phyloP scores from a whole-genome alignment of 768 basidiomycete genomes.

The Gloeopeniophorella convolvens region DNA sequence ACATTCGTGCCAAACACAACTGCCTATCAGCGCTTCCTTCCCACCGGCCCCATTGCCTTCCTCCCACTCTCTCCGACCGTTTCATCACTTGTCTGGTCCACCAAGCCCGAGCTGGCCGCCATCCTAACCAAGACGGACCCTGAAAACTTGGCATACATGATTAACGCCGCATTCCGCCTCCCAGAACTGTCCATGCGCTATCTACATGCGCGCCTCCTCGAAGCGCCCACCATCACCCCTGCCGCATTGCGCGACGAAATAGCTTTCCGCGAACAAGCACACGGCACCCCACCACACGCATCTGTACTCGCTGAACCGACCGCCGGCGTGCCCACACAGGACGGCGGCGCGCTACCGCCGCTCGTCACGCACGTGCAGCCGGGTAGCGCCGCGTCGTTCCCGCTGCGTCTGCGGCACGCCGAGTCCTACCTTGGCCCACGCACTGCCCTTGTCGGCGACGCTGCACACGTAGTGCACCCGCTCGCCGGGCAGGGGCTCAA shows the following conservation, averaged over 20 bases:
- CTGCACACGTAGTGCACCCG: constrained; percentile 92
- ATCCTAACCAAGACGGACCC: constrained; percentile 62
- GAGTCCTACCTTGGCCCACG: constrained; percentile 83
- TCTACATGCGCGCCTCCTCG: constrained; percentile 54
- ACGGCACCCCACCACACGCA: constrained; percentile 65
- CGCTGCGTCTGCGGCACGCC: constrained; percentile 79
- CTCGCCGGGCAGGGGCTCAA: constrained; percentile 96
- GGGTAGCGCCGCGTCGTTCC: constrained; percentile 81
- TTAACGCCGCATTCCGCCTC: constrained; percentile 88
- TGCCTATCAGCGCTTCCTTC: constrained; percentile 91
- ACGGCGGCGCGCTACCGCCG: constrained; percentile 65
- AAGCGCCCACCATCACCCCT: constrained; percentile 43
- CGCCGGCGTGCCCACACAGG: constrained; percentile 52
- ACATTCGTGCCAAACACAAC: constrained; percentile 59
- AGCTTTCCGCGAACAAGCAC: constrained; percentile 64
- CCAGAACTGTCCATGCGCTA: constrained; percentile 69
- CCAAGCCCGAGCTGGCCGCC: constrained; percentile 66
- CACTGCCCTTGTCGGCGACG: constrained; percentile 90
- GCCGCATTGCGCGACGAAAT: constrained; percentile 56
- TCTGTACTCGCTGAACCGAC: constrained; percentile 29
- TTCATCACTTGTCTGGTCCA: constrained; percentile 95
- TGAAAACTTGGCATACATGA: constrained; percentile 58
- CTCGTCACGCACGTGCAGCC: constrained; percentile 63
- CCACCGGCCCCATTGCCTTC: constrained; percentile 94
- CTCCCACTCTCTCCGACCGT: constrained; percentile 73